Base-by-base conservation (phyloP, 2,329 filamentous ascomycete species). In the Sphaerulina vaccinii region DNA sequence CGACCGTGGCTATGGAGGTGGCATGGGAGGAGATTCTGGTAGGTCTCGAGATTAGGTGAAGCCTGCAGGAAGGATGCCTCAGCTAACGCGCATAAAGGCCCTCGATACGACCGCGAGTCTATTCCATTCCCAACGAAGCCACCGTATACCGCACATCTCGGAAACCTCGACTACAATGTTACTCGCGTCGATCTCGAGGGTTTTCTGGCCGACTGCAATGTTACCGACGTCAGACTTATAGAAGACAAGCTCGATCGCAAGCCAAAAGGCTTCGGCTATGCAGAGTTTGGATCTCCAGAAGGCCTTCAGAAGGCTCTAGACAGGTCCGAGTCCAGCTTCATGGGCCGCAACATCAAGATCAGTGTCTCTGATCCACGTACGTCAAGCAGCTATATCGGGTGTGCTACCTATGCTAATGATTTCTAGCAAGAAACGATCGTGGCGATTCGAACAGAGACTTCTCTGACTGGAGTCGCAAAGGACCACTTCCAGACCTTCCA, bases 221-320 rank as follows among this genome's bases (percentile, higher is more conserved):
- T 96, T 63, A 87, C 87, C 61, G 96, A 84, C 69, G 90, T 99
- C 61, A 88, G 93, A 66, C 90, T 99, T 65, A 95, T 99, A 59
- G 92, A 96, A 76, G 95, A 99, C 74, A 93, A 92, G 69, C 80
- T 96, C 71, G 87, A 93, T 69, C 84, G 87, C 72, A 90, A 91
- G 68, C 93, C 93, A 60, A 99, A 99, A 79, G 93, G 93, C 42
- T 99, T 99, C 66, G 93, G 92, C 56, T 99, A 99, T 71, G 92
- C 95, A 60, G 93, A 99, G 72, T 99, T 99, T 67, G 84, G 80
- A 61, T 86, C 84, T 45, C 76, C 93, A 38, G 92, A 97, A 43
- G 92, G 92, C 54, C 78, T 99, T 66, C 95, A 95, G 78, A 87
- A 90, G 74, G 93, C 93, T 51, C 81, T 99, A 59, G 83, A 84